Percentiles rank a stretch among this genome's conserved stretches.
These are phyloP conservation scores for Hypoxylon sp. DNA, from an alignment of 2,329 filamentous ascomycete genomes.

Conservation along the genomic window DNA sequence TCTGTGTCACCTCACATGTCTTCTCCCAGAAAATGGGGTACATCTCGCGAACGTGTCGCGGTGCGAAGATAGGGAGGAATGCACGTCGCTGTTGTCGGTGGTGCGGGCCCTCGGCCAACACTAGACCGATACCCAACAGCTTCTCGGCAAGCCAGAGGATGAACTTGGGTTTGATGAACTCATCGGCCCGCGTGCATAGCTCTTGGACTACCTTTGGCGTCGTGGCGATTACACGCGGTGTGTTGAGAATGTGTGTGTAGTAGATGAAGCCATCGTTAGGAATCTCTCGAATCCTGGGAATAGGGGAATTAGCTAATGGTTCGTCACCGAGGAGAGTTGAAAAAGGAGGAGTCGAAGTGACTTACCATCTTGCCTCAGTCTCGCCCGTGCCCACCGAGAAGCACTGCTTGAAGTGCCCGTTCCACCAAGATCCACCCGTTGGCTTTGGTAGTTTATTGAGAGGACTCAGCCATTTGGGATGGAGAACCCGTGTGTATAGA, in stretches of 20 bases:
- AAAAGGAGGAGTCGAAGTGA: background rate
- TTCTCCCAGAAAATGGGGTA: conserved; percentile 45
- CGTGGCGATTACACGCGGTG: conserved; percentile 33
- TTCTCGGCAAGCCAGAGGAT: conserved; percentile 28
- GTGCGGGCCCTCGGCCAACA: conserved; percentile 41
- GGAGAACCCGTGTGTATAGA: conserved; percentile 7
- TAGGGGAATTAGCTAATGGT: background rate
- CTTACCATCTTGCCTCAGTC: conserved; percentile 18
- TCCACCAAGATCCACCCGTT: conserved; percentile 13
- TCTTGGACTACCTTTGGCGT: conserved; percentile 30
- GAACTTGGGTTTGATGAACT: conserved; percentile 39
- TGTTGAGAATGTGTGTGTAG: conserved; percentile 36
- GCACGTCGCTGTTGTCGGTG: conserved; percentile 44
- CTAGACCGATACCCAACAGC: conserved; percentile 37
- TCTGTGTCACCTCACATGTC: conserved; percentile 35
- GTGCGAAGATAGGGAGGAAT: conserved; percentile 44
- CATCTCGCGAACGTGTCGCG: conserved; percentile 41
- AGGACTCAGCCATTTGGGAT: conserved; percentile 17
- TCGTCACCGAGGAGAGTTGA: background rate
- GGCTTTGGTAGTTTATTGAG: conserved; percentile 19
- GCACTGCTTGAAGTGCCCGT: conserved; percentile 17
- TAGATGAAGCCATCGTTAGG: conserved; percentile 37
- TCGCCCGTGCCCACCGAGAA: conserved; percentile 20
- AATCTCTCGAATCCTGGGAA: conserved; percentile 17
- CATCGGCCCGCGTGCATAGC: conserved; percentile 35